Percentiles rank a stretch among this genome's conserved stretches.
These are phyloP conservation scores for Lycium barbarum DNA, from an alignment of 257 asterid species.

Conservation along the genomic window DNA sequence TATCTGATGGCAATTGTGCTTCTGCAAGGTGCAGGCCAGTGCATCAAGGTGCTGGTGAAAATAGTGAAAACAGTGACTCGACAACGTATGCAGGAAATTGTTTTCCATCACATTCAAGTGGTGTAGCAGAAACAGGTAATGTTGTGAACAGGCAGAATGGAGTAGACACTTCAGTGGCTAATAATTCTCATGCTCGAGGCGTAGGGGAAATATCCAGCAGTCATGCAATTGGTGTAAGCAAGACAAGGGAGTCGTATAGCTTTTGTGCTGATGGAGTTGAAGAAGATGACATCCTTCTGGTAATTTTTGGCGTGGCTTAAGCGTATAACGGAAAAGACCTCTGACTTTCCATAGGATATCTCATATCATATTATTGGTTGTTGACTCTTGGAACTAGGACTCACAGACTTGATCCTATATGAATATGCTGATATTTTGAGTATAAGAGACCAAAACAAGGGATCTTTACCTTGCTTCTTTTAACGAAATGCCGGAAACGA, in stretches of 20 bases:
- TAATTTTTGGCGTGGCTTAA: constrained; percentile 43
- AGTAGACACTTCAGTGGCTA: constrained; percentile 34
- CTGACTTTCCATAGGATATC: constrained; percentile 7
- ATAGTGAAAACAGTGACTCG: constrained; percentile 41
- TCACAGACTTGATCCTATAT: neutral
- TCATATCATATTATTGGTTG: constrained; percentile 16
- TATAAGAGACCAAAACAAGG: neutral
- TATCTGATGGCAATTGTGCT: constrained; percentile 44
- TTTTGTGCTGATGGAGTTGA: constrained; percentile 49
- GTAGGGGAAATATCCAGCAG: constrained; percentile 40
- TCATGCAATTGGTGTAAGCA: constrained; percentile 42
- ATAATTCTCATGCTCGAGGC: constrained; percentile 45
- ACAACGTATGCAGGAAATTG: constrained; percentile 41
- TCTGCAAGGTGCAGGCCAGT: constrained; percentile 42
- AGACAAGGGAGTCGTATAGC: constrained; percentile 37
- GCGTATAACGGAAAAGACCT: constrained; percentile 12
- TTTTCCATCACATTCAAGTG: constrained; percentile 42
- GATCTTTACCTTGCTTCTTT: constrained; percentile 23
- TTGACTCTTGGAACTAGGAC: constrained; percentile 17
- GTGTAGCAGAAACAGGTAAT: constrained; percentile 50
- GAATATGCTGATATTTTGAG: neutral
- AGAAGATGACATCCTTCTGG: constrained; percentile 90
- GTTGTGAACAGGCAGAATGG: constrained; percentile 42
- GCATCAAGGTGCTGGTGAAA: constrained; percentile 43
- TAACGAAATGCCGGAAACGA: neutral